phyloP scores from a whole-genome alignment of 768 basidiomycete genomes.

The Tulasnella sp. region DNA sequence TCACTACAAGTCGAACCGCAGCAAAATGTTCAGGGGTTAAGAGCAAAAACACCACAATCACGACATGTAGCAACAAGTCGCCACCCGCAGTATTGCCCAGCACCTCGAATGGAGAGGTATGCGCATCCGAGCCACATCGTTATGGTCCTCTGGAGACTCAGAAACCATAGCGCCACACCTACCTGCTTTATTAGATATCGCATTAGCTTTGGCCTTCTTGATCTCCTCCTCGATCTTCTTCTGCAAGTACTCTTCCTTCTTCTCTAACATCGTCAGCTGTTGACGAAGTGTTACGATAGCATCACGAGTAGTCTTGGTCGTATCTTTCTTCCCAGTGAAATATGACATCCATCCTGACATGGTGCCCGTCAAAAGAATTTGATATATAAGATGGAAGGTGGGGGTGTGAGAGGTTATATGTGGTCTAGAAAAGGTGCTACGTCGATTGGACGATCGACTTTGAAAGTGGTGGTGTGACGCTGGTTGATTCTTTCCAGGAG shows the following conservation, averaged over 20 bases:
- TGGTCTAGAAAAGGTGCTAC: too few relatives aligned
- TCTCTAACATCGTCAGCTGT: constrained; percentile 94
- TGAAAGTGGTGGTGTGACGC: too few relatives aligned
- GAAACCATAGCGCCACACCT: constrained; percentile 27
- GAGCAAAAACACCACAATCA: neutral
- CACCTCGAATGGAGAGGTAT: neutral
- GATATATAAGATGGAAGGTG: too few relatives aligned
- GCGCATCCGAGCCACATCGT: neutral
- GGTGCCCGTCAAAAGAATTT: too few relatives aligned
- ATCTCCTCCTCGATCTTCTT: constrained; percentile 94
- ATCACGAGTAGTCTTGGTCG: constrained; percentile 75
- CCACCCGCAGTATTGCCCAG: neutral
- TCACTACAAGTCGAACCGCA: neutral
- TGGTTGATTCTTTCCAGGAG: too few relatives aligned
- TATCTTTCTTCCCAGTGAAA: constrained; percentile 72
- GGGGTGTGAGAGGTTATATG: too few relatives aligned
- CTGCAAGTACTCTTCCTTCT: constrained; percentile 95
- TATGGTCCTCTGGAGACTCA: neutral
- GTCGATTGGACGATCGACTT: too few relatives aligned
- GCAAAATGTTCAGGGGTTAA: neutral
- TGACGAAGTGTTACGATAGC: constrained; percentile 88
- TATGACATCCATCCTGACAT: constrained; percentile 63
- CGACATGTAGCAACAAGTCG: neutral
- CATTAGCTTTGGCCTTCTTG: constrained; percentile 85
- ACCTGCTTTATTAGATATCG: constrained; percentile 88